A percentile compares a stretch with the other conserved stretches of the same genome.
These are phyloP conservation scores for Boletus rex-veris DNA, from an alignment of 768 basidiomycete species.

Conservation along the genomic window DNA sequence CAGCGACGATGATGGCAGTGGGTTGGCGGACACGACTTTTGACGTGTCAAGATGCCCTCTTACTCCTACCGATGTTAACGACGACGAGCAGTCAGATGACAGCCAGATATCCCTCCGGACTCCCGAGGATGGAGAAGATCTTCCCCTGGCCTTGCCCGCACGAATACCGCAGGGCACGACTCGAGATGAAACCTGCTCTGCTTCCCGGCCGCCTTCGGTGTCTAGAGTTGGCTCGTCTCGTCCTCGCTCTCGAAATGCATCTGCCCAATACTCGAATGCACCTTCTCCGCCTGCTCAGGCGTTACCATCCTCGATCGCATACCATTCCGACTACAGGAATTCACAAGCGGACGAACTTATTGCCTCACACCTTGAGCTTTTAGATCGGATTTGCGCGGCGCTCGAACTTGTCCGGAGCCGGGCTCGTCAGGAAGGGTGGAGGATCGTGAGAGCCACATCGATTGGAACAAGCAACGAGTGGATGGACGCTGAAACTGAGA, in stretches of 20 bases:
- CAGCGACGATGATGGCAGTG: constrained; percentile 2
- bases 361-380: constrained; percentile 13
- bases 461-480: constrained; percentile 24
- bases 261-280: constrained; percentile 1
- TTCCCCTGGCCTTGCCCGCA: constrained; percentile 7
- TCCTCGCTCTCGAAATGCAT: constrained; percentile 24
- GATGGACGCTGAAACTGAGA: constrained; percentile 27
- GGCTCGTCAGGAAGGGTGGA: constrained; percentile 38
- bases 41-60: constrained; percentile 20
- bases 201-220: constrained; percentile 9
- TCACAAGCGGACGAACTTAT: constrained; percentile 11
- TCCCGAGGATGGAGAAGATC: constrained; percentile 23
- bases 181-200: not conserved
- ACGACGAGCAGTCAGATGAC: constrained; percentile 30
- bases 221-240: constrained; percentile 24
- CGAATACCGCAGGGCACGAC: not conserved
- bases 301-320: constrained; percentile 2
- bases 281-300: not conserved
- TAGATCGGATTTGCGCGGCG: constrained; percentile 41
- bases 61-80: constrained; percentile 24
- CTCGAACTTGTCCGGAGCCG: constrained; percentile 42
- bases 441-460: constrained; percentile 33
- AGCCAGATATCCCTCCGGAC: constrained; percentile 24
- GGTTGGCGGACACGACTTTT: constrained; percentile 14
- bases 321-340: constrained; percentile 1